Percentiles rank a stretch among this genome's conserved stretches.
These are phyloP conservation scores for Plasmopara viticola DNA, from an alignment of 352 stramenopile genomes.

Conservation along the genomic window DNA sequence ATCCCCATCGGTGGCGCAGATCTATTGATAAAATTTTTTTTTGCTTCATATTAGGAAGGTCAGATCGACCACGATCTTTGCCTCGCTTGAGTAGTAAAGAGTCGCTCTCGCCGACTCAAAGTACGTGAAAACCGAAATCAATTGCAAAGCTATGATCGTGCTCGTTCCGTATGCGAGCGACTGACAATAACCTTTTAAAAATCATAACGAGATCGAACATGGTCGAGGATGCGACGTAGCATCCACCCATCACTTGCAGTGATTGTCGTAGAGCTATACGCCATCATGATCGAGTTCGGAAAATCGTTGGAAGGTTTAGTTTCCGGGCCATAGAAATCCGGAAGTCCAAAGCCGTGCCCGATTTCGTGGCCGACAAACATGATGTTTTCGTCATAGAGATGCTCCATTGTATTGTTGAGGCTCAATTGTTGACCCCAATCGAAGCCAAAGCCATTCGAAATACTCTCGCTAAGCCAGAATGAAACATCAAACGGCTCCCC, in stretches of 20 bases:
- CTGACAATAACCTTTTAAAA: constrained; percentile 8
- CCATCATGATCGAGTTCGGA: constrained; percentile 23
- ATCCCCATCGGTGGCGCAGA: too few relatives aligned
- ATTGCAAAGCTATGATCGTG: too few relatives aligned
- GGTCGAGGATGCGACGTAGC: constrained; percentile 26
- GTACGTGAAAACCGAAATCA: too few relatives aligned
- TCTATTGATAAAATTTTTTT: too few relatives aligned
- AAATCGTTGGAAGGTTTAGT: constrained; percentile 17
- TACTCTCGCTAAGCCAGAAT: constrained; percentile 21
- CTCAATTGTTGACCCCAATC: constrained; percentile 21
- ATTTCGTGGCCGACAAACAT: constrained; percentile 22
- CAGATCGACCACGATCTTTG: too few relatives aligned
- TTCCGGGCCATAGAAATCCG: constrained; percentile 17
- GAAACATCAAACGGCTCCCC: constrained; percentile 23
- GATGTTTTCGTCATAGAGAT: constrained; percentile 14
- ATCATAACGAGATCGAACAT: constrained; percentile 21
- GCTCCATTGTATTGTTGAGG: constrained; percentile 14
- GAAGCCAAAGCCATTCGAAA: constrained; percentile 15
- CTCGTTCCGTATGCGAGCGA: too few relatives aligned
- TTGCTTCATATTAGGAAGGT: too few relatives aligned
- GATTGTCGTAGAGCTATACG: constrained; percentile 21
- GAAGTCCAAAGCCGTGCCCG: constrained; percentile 16
- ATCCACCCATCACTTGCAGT: constrained; percentile 28
- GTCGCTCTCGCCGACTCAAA: too few relatives aligned
- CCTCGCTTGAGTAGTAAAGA: too few relatives aligned